Base-by-base conservation (phyloP, 176 grass and related monocot species). In the Juncus effusus region DNA sequence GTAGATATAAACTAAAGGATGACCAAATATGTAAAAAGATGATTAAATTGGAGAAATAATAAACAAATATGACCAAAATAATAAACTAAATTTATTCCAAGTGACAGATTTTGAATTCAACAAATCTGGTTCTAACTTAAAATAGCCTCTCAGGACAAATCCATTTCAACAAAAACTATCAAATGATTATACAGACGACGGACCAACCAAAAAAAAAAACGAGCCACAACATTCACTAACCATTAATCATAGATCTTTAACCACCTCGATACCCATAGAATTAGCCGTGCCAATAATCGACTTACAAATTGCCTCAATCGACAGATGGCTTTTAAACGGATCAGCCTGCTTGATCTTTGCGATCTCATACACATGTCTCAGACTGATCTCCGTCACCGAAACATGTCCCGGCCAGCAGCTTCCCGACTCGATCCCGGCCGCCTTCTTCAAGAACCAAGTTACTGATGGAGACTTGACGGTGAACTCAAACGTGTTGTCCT, bases 361-460 rank as follows among this genome's bases (percentile, higher is more conserved):
- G 7, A 96, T 91, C 82, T 96, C 85, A 40, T 86, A 96, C 9
- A 91, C 82, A 16, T 96, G 92, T 70, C 74, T 72, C 13, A 97
- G 67, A 7, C 67, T 84, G 65, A 92, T 80, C 4, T 80, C 86
- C 16, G 93, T 77, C 7, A 86, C 85, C 0, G 62, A 19, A 4
- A 10, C 65, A 12, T 97, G 93, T 4, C 88, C 83, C 36, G 88
- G 82, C 3, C 80, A 80, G 57, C 75, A n/a, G 56, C 88, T 97
- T 37, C 85, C 80, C 0, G 77, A 77, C 69, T 89, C 88, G 6
- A 86, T 77, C 47, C 93, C 85, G 1, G 88, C 75, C 3, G 85
- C 88, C 77, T 89, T 83, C 79, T 92, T 97, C 40, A 92, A 81
- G 64, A 97, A 92, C 88, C 82, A 97, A 69, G 85, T 71, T 13